These are phyloP conservation scores for Xylariomycetidae sp. DNA, from an alignment of 2,329 filamentous ascomycete genomes.

Conservation along the genomic window DNA sequence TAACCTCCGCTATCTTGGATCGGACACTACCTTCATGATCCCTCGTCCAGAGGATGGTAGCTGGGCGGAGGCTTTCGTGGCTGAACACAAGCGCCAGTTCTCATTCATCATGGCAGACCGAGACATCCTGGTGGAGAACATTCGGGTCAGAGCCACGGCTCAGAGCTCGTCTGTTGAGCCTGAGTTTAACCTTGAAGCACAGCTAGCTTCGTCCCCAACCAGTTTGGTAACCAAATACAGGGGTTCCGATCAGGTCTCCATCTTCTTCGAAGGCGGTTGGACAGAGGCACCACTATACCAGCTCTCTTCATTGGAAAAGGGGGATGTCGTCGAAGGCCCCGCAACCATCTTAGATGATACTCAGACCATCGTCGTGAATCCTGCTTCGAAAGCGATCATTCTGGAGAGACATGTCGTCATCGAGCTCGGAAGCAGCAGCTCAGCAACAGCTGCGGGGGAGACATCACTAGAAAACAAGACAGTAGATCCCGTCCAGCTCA, in stretches of 20 bases:
- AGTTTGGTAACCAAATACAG: neutral
- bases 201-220: neutral
- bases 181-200: neutral
- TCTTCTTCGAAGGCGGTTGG: slow-evolving; percentile 3
- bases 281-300: slow-evolving; percentile 3
- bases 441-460: neutral
- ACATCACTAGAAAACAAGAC: slow-evolving; percentile 39
- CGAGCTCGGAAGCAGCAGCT: neutral
- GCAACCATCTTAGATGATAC: slow-evolving; percentile 10
- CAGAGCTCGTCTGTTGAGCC: neutral
- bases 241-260: slow-evolving; percentile 1
- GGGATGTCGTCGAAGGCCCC: slow-evolving; percentile 7
- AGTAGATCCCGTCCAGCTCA: slow-evolving; percentile 70
- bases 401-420: slow-evolving; percentile 9
- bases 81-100: slow-evolving; percentile 4
- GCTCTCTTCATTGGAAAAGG: slow-evolving; percentile 4
- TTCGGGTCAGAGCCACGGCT: slow-evolving; percentile 3
- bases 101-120: slow-evolving; percentile 2
- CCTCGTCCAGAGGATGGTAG: slow-evolving; percentile 1
- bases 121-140: slow-evolving; percentile 3
- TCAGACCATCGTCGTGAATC: slow-evolving; percentile 10
- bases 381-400: slow-evolving; percentile 8
- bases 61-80: slow-evolving; percentile 3
- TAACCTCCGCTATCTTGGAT: slow-evolving; percentile 5
- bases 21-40: slow-evolving; percentile 6